These are phyloP conservation scores for Diaporthe citriasiana DNA, from an alignment of 2,329 filamentous ascomycete species.

Conservation along the genomic window DNA sequence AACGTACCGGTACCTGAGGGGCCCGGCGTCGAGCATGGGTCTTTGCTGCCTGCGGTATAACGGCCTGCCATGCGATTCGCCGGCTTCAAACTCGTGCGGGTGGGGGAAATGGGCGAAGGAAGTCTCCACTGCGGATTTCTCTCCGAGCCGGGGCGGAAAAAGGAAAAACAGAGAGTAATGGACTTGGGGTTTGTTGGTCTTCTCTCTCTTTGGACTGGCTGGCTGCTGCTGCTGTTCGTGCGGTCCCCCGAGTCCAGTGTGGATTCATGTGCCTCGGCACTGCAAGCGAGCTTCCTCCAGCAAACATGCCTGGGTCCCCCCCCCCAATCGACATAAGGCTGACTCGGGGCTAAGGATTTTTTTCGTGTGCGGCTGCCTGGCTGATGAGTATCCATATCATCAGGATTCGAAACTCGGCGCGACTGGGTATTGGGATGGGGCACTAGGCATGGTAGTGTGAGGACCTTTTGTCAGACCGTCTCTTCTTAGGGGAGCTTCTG, in stretches of 20 bases:
- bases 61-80: conserved; percentile 27
- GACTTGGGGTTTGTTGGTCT: background rate
- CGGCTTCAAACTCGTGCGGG: background rate
- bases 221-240: background rate
- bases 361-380: conserved; percentile 14
- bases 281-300: conserved; percentile 6
- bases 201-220: background rate
- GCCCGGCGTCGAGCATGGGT: background rate
- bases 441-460: background rate
- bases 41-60: background rate
- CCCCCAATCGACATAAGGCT: conserved; percentile 12
- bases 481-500: background rate
- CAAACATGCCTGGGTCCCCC: background rate
- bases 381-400: background rate
- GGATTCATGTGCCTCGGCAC: conserved; percentile 6
- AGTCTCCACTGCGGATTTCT: conserved; percentile 28
- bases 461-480: conserved; percentile 5
- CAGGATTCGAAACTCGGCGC: conserved; percentile 3
- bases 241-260: background rate
- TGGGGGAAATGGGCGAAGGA: background rate
- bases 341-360: conserved; percentile 9
- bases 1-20: conserved; percentile 28
- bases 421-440: conserved; percentile 18
- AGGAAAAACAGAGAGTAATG: background rate
- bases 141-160: conserved; percentile 11